Base-by-base conservation (phyloP, 768 basidiomycete species). In the Russula sp. region DNA sequence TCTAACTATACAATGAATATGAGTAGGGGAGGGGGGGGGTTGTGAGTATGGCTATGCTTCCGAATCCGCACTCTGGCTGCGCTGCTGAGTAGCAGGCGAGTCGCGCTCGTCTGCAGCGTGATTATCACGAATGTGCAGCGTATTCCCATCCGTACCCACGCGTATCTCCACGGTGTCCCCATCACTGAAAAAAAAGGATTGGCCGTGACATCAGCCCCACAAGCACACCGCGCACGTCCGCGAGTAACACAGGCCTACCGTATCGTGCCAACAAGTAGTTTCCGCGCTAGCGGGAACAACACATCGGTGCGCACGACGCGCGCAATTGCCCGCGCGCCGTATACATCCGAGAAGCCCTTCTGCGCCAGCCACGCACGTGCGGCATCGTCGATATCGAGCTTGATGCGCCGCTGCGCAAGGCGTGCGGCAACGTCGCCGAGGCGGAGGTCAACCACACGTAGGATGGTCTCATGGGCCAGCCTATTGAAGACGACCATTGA, bases 401-500 rank as follows among this genome's bases (percentile, higher is more conserved):
- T 81, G 59, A 96, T 92, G 18, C 87, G 74, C 36, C 87, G 77
- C 52, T 79, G 75, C 62, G 77, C 79, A 41, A 96, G 75, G 41
- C 93, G 76, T 1, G 78, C 75, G 14, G 85, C 81, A 0, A 95
- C 84, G 56, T 96, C 93, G 13, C 77, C 75, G 18, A 96, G 77
- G 9, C 93, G 84, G 8, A 96, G 77, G 3, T 77, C 76, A 20
- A 95, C 91, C 25, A 97, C 87, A 51, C 87, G 76, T n/a, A 90
- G 74, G 56, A 95, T 88, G 4, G 88, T 86, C 25, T 75, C 70
- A 29, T 78, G 80, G 2, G 88, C 85, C 18, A 97, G 83, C 70
- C 93, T 94, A 78, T 95, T 95, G 78, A 97, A 96, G 9, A 96
- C 86, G 16, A 89, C 76, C 74, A 90, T 88, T 1, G 88, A 83